Conservation (phyloP, 306 rosid genomes). For the Erythrophleum fordii region DNA sequence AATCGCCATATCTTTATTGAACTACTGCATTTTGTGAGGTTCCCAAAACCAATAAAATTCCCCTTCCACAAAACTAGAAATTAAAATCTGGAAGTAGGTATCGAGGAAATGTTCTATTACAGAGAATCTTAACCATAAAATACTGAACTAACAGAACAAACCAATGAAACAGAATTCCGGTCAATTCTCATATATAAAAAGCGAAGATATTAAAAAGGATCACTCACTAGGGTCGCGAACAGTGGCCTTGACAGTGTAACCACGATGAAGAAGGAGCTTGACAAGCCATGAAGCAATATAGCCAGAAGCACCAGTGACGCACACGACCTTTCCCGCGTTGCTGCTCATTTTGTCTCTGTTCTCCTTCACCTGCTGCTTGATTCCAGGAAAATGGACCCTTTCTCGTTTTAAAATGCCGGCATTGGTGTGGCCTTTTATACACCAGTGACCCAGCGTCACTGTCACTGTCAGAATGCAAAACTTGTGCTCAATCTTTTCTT, state of each 20-base stretch:
- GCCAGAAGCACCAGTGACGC: slow-evolving; percentile 25
- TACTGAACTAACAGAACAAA: neutral
- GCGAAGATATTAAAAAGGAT: too few relatives aligned
- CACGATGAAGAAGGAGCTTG: slow-evolving; percentile 51
- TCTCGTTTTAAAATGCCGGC: too few relatives aligned
- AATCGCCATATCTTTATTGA: neutral
- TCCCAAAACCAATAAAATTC: neutral
- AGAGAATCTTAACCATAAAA: neutral
- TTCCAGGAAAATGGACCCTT: neutral
- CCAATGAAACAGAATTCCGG: neutral
- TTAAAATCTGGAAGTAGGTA: neutral
- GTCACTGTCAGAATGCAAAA: too few relatives aligned
- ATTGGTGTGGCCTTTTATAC: neutral
- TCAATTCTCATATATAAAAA: neutral
- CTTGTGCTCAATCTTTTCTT: too few relatives aligned
- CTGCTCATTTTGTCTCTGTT: neutral
- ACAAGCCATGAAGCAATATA: slow-evolving; percentile 61
- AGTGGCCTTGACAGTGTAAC: slow-evolving; percentile 59
- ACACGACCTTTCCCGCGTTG: neutral
- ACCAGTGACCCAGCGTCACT: too few relatives aligned
- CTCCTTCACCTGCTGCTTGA: too few relatives aligned
- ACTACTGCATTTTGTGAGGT: neutral
- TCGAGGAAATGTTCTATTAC: neutral
- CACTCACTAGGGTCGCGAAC: slow-evolving; percentile 54
- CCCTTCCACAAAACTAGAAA: neutral